phyloP scores from a whole-genome alignment of 768 basidiomycete genomes.

The Suillus americanus region DNA sequence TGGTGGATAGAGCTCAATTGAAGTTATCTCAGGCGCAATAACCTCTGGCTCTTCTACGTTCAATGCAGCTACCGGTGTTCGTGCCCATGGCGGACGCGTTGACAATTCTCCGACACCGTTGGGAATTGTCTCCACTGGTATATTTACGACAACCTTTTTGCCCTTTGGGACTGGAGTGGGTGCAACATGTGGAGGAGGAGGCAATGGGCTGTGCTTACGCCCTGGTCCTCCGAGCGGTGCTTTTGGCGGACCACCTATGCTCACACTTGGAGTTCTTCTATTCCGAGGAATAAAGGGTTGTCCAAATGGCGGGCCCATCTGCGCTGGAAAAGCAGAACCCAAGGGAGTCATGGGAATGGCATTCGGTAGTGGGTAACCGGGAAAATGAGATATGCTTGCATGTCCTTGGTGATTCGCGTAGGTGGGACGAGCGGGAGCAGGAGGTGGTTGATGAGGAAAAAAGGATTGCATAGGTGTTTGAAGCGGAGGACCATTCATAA shows the following conservation, averaged over 20 bases:
- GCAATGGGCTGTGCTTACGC: slow-evolving; percentile 71
- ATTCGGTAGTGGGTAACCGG: slow-evolving; percentile 57
- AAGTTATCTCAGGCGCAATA: slow-evolving; percentile 34
- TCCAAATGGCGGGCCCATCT: slow-evolving; percentile 42
- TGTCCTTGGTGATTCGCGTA: slow-evolving; percentile 51
- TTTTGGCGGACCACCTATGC: slow-evolving; percentile 87
- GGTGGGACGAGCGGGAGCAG: slow-evolving; percentile 50
- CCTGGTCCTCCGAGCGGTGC: slow-evolving; percentile 79
- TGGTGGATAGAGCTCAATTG: slow-evolving; percentile 62
- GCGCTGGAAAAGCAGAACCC: slow-evolving; percentile 53
- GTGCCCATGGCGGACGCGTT: slow-evolving; percentile 56
- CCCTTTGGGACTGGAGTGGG: slow-evolving; percentile 42
- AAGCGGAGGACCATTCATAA: slow-evolving; percentile 43
- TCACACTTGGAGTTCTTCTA: slow-evolving; percentile 63
- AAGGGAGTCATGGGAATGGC: slow-evolving; percentile 63
- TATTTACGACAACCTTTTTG: slow-evolving; percentile 69
- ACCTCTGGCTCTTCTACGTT: slow-evolving; percentile 29
- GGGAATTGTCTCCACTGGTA: slow-evolving; percentile 65
- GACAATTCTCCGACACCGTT: slow-evolving; percentile 38
- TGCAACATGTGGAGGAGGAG: slow-evolving; percentile 31
- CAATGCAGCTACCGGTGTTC: slow-evolving; percentile 49
- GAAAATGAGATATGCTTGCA: slow-evolving; percentile 64
- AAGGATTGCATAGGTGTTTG: slow-evolving; percentile 78
- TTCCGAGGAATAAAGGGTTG: slow-evolving; percentile 61
- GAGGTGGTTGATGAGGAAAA: slow-evolving; percentile 51